A percentile compares a stretch with the other conserved stretches of the same genome.
phyloP scores from a whole-genome alignment of 2,329 filamentous ascomycete genomes.

The Atkinsonella hypoxylon region DNA sequence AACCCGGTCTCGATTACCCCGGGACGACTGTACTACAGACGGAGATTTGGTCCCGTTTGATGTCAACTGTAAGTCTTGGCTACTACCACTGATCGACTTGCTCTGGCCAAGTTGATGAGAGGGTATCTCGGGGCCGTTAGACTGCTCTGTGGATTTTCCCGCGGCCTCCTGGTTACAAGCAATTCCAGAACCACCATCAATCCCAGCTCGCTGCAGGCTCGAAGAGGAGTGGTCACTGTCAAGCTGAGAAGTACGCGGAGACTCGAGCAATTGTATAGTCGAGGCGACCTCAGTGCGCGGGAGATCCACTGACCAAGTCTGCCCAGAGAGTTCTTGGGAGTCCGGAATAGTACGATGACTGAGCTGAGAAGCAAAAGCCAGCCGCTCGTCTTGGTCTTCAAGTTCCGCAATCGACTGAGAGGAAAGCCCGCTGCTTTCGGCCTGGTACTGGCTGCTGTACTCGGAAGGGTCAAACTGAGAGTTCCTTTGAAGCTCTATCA shows the following conservation, averaged over 20 bases:
- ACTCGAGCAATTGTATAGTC: not conserved
- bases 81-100: not conserved
- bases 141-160: not conserved
- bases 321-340: conserved; percentile 27
- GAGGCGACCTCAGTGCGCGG: not conserved
- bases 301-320: conserved; percentile 11
- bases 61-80: not conserved
- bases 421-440: conserved; percentile 17
- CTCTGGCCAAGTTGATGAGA: conserved; percentile 15
- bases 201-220: not conserved
- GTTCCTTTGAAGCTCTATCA: conserved; percentile 20
- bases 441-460: conserved; percentile 21
- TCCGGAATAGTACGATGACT: conserved; percentile 30
- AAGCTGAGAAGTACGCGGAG: not conserved
- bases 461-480: conserved; percentile 22
- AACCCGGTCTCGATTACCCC: not conserved
- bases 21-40: not conserved
- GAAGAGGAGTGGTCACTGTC: not conserved
- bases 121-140: conserved; percentile 6
- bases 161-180: not conserved
- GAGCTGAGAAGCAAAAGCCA: conserved; percentile 18
- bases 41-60: not conserved
- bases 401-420: conserved; percentile 23
- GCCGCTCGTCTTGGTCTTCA: conserved; percentile 22
- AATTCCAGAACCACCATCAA: not conserved